Conservation (phyloP, 2,329 filamentous ascomycete genomes). For the Colletotrichum tamarilloi region DNA sequence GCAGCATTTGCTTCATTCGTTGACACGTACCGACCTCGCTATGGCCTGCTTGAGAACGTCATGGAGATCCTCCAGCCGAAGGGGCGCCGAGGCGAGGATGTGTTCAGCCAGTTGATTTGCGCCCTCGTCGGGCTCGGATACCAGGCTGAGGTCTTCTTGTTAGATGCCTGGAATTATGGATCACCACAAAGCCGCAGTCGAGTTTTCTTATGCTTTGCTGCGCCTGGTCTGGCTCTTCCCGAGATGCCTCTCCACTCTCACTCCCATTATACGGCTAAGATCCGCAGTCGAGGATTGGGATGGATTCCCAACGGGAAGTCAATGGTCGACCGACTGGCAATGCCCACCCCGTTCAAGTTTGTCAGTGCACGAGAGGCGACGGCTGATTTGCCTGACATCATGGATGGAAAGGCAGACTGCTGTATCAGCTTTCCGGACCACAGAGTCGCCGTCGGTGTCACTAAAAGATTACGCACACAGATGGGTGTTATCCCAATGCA, state of each 20-base stretch:
- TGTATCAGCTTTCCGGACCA: constrained; percentile 79
- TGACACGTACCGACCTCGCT: constrained; percentile 80
- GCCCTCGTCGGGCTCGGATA: constrained; percentile 82
- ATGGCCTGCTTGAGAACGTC: constrained; percentile 83
- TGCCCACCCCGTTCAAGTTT: constrained; percentile 69
- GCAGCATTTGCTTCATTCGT: constrained; percentile 80
- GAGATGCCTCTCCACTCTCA: constrained; percentile 70
- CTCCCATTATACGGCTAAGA: constrained; percentile 59
- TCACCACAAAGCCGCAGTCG: constrained; percentile 73
- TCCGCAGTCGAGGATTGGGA: constrained; percentile 58
- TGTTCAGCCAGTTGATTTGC: constrained; percentile 79
- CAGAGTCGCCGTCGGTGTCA: constrained; percentile 57
- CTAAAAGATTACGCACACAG: constrained; percentile 53
- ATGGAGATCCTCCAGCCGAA: constrained; percentile 67
- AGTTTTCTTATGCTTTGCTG: constrained; percentile 78
- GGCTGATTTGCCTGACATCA: constrained; percentile 70
- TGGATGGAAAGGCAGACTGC: constrained; percentile 69
- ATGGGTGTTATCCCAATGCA: constrained; percentile 69
- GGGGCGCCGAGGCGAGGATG: constrained; percentile 64
- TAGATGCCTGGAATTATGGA: constrained; percentile 78
- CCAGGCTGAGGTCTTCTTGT: constrained; percentile 74
- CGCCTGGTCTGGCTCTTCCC: constrained; percentile 71
- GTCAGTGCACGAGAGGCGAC: constrained; percentile 65
- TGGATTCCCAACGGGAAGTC: constrained; percentile 67
- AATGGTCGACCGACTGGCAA: constrained; percentile 65